Evolutionary conservation across 2,329 filamentous ascomycete species (phyloP).

Genomic region (Xylaria sp.): DNA sequence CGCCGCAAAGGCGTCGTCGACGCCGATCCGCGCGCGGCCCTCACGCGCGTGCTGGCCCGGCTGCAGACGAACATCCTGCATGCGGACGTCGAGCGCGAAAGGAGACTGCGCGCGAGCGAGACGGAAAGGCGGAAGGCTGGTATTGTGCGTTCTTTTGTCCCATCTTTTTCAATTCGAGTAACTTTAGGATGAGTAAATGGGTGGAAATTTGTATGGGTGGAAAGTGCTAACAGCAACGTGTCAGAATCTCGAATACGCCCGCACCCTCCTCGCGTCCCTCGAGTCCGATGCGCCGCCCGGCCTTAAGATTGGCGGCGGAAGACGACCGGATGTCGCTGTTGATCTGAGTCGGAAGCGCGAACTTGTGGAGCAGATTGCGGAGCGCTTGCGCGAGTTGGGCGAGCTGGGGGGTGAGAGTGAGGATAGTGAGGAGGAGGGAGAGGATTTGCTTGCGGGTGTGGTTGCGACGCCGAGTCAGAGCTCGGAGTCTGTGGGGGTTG

Average conservation of each 20-base stretch:
- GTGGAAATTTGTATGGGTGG: no score
- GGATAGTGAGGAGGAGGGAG: conserved; percentile 44
- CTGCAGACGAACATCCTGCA: conserved; percentile 61
- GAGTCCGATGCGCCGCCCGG: conserved; percentile 61
- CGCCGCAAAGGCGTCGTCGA: conserved; percentile 27
- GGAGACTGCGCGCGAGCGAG: conserved; percentile 53
- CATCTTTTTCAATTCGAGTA: background rate
- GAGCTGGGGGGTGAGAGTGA: conserved; percentile 48
- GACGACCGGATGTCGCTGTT: conserved; percentile 52
- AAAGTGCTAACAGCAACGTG: background rate
- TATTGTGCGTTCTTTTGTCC: conserved; percentile 39
- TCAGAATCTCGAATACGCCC: conserved; percentile 68
- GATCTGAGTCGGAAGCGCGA: conserved; percentile 62
- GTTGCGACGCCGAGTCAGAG: conserved; percentile 52
- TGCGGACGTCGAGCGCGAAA: conserved; percentile 54
- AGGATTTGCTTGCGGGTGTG: conserved; percentile 52
- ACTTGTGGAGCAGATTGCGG: conserved; percentile 58
- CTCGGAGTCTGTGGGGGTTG: conserved; percentile 35
- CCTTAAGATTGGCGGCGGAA: conserved; percentile 53
- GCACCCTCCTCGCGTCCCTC: conserved; percentile 60
- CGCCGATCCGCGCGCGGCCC: conserved; percentile 42
- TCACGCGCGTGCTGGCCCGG: conserved; percentile 60
- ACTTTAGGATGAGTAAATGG: no score
- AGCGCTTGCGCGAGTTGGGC: conserved; percentile 62
- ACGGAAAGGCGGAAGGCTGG: conserved; percentile 59